Evolutionary conservation across 352 stramenopile species (phyloP), one percentile per base, ranked within the genome.

Genomic region (Phytophthora europaea): DNA sequence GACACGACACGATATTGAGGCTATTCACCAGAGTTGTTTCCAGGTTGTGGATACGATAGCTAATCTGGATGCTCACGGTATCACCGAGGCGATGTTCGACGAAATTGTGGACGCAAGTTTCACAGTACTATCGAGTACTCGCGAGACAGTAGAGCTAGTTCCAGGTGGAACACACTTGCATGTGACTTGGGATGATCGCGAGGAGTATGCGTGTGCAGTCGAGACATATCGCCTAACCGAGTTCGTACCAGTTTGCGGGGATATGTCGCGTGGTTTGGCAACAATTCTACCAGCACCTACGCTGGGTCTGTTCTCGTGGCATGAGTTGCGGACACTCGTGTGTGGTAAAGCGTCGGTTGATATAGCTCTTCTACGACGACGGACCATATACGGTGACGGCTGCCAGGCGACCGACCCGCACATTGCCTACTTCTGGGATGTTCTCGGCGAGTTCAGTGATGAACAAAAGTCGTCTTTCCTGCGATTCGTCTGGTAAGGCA

Each of bases 81-180:
- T 98, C 50, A 96, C 89, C 0, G 88, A 93, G 38, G 67, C 76
- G 2, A 94, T 96, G 75, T 98, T 98, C 69, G 88, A 95, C 50
- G 90, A 98, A 57, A 95, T 97, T 67, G 91, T 98, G 31, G 93
- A 97, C 65, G 84, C 96, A 40, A 93, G 79, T 10, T 98, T 99
- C 58, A 94, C 91, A 0, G 91, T 96, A 28, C 70, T 95, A 9
- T 98, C 94, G 6, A 94, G 93, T 55, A 80, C 95, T 15, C 79
- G 85, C 4, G 80, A 94, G 22, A 79, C 74, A 15, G 87, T 97
- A 1, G 92, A 98, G 56, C 78, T 98, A 20, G 70, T 97, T 0
- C 90, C 92, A 10, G 89, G 89, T 7, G 94, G 94, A n/a, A 72
- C 70, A 20, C 65, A 90, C 34, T 82, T 97, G 51, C 85, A 90